phyloP scores from a whole-genome alignment of 257 asterid genomes.

The Mentha longifolia region DNA sequence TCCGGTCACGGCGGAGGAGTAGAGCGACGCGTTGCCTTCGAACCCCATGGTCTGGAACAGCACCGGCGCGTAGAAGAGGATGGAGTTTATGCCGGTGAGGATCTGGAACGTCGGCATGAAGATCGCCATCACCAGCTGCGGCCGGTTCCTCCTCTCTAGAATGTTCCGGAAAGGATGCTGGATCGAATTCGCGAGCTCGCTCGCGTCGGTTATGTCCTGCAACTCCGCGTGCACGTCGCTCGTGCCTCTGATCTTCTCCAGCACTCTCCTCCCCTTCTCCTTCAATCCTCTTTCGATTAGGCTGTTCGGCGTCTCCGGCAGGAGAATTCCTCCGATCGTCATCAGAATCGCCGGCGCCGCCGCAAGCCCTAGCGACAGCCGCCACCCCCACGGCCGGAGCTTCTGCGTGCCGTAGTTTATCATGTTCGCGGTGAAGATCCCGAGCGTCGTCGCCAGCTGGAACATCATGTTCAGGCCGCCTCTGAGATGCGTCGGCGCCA shows the following conservation, averaged over 20 bases:
- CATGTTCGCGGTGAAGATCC: constrained; percentile 90
- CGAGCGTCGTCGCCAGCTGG: constrained; percentile 82
- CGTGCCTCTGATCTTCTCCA: constrained; percentile 76
- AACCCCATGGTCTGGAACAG: constrained; percentile 84
- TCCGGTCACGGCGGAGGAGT: constrained; percentile 81
- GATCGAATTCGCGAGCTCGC: constrained; percentile 64
- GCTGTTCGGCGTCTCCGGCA: constrained; percentile 91
- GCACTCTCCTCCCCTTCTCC: constrained; percentile 50
- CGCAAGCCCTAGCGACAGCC: constrained; percentile 85
- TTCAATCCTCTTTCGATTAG: constrained; percentile 61
- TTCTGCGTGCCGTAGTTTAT: constrained; percentile 72
- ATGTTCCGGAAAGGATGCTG: constrained; percentile 79
- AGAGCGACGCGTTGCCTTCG: constrained; percentile 58
- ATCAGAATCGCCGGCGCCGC: constrained; percentile 69
- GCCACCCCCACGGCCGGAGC: constrained; percentile 86
- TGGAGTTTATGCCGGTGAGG: constrained; percentile 80
- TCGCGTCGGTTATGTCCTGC: constrained; percentile 75
- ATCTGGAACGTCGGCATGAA: constrained; percentile 84
- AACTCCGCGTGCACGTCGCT: constrained; percentile 66
- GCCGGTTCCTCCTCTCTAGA: constrained; percentile 60
- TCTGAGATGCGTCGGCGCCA: constrained; percentile 91
- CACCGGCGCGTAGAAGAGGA: constrained; percentile 86
- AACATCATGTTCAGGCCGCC: constrained; percentile 87
- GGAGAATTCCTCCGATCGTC: constrained; percentile 71
- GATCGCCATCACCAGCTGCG: constrained; percentile 76